Conservation (phyloP, 31 red algal genomes). For the Endocladia muricata region DNA sequence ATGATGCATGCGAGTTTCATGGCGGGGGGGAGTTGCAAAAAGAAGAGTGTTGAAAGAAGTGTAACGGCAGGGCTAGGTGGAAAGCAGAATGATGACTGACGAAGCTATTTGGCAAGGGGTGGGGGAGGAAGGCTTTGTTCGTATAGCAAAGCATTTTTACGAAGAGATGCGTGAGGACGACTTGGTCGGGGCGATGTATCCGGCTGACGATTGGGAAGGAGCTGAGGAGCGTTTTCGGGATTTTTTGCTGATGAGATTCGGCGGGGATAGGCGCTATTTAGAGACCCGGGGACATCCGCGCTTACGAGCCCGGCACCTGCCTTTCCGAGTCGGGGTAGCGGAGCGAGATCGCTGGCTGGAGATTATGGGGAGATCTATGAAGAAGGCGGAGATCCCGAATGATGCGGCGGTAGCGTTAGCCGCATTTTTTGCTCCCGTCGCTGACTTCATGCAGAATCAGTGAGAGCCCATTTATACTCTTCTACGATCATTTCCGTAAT, state of each 20-base stretch:
- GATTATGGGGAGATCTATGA: neutral
- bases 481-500: too few relatives aligned
- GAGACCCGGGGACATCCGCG: neutral
- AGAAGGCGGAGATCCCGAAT: neutral
- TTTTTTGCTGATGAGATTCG: neutral
- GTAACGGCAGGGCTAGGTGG: too few relatives aligned
- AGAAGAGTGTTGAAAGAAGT: too few relatives aligned
- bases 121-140: neutral
- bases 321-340: neutral
- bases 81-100: too few relatives aligned
- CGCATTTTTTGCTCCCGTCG: conserved; percentile 3
- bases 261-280: neutral
- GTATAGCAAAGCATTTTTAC: neutral
- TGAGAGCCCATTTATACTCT: too few relatives aligned
- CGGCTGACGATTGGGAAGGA: conserved; percentile 6
- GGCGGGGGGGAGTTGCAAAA: too few relatives aligned
- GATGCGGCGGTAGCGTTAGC: neutral
- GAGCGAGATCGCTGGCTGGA: conserved; percentile 10
- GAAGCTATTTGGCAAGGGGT: neutral
- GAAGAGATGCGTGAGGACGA: neutral
- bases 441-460: conserved; percentile 2
- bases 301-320: neutral
- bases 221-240: neutral
- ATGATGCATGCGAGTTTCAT: too few relatives aligned
- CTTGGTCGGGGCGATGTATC: conserved; percentile 6